Conservation (phyloP, 805 yeast genomes). For the Monosporozyma solicola region DNA sequence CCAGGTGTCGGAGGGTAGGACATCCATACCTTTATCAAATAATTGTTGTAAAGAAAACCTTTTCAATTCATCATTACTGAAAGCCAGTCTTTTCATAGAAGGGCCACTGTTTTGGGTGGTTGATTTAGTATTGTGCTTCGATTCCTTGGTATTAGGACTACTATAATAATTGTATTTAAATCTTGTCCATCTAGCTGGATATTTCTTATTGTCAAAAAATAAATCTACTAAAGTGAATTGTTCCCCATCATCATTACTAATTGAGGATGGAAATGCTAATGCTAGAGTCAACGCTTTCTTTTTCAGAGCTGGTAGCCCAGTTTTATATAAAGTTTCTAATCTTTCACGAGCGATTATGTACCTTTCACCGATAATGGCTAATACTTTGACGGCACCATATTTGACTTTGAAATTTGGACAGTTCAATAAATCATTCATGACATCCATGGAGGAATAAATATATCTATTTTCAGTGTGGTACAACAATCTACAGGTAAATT, state of each 20-base stretch:
- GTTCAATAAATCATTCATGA: constrained; percentile 48
- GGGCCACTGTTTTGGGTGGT: constrained; percentile 3
- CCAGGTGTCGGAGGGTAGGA: constrained; percentile 56
- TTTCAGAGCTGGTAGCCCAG: constrained; percentile 30
- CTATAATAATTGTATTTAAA: constrained; percentile 46
- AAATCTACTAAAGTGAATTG: constrained; percentile 41
- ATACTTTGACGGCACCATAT: constrained; percentile 50
- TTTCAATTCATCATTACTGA: constrained; percentile 50
- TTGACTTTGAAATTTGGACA: constrained; percentile 53
- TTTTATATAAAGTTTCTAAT: constrained; percentile 18
- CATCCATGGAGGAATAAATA: constrained; percentile 57
- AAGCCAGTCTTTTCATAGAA: constrained; percentile 37
- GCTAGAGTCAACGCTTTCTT: constrained; percentile 46
- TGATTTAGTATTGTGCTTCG: constrained; percentile 10
- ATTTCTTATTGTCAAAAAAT: constrained; percentile 34
- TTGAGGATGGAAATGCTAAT: constrained; percentile 43
- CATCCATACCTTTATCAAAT: constrained; percentile 48
- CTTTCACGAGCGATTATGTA: constrained; percentile 35
- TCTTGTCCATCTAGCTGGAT: constrained; percentile 49
- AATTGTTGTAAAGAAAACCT: constrained; percentile 51
- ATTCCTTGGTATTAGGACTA: constrained; percentile 7
- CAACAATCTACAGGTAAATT: constrained; percentile 53
- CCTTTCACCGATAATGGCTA: constrained; percentile 52
- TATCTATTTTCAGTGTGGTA: constrained; percentile 62
- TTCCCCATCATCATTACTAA: constrained; percentile 31